phyloP scores from a whole-genome alignment of 257 asterid genomes.

The Datura wrightii region DNA sequence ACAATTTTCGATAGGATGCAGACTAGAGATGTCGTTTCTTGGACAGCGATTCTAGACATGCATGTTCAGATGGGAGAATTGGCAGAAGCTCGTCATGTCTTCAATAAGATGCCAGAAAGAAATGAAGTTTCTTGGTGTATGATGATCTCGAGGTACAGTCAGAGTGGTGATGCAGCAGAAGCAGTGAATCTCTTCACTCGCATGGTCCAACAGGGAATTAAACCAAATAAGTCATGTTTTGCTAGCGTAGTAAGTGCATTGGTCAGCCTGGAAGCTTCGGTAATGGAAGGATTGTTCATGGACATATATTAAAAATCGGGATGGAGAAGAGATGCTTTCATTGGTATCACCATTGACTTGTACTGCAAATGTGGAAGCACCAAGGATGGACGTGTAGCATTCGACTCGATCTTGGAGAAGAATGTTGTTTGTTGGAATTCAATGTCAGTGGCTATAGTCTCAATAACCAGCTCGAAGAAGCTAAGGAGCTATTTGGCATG shows the following conservation, averaged over 20 bases:
- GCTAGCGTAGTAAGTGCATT: slow-evolving; percentile 70
- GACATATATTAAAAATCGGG: slow-evolving; percentile 62
- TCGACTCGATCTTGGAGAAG: slow-evolving; percentile 55
- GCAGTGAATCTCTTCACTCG: slow-evolving; percentile 57
- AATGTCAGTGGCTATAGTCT: slow-evolving; percentile 71
- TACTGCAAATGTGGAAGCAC: slow-evolving; percentile 74
- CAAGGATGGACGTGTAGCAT: slow-evolving; percentile 53
- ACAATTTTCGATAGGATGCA: slow-evolving; percentile 59
- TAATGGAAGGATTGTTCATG: slow-evolving; percentile 63
- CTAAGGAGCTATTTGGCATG: slow-evolving; percentile 56
- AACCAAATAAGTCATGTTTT: slow-evolving; percentile 70
- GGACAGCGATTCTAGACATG: slow-evolving; percentile 77
- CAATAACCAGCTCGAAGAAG: slow-evolving; percentile 61
- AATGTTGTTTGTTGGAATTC: slow-evolving; percentile 82
- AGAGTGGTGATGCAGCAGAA: slow-evolving; percentile 70
- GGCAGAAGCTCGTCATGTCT: slow-evolving; percentile 62
- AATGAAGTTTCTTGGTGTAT: slow-evolving; percentile 84
- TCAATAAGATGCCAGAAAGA: slow-evolving; percentile 73
- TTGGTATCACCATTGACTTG: slow-evolving; percentile 65
- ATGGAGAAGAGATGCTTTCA: slow-evolving; percentile 48
- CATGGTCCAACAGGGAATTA: slow-evolving; percentile 54
- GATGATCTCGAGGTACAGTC: slow-evolving; percentile 76
- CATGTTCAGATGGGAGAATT: slow-evolving; percentile 59
- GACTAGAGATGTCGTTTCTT: slow-evolving; percentile 71
- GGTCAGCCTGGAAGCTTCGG: slow-evolving; percentile 57